Base-by-base conservation (phyloP, 2,329 filamentous ascomycete species). In the Cladosporium cucumerinum region DNA sequence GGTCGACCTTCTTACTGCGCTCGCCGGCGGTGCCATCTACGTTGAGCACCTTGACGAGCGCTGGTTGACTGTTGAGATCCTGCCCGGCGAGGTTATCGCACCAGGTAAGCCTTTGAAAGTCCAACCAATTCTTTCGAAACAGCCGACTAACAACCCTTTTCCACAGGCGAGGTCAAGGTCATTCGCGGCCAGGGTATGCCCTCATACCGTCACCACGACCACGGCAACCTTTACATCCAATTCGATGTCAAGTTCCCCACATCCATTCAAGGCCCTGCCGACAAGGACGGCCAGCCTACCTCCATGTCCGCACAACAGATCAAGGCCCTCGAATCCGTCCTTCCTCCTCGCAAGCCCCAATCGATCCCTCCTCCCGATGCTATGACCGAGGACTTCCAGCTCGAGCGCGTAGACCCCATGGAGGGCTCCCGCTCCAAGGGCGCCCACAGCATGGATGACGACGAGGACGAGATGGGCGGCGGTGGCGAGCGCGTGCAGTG, bases 171-270 rank as follows among this genome's bases (percentile, higher is more conserved):
- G 70, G 86, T 98, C 77, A 98, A 97, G 84, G 90, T 97, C 80
- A 89, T 99, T 74, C 91, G 92, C 70, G 93, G 93, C 69, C 95
- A 99, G 81, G 95, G 95, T 78, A 99, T 99, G 95, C 95, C 95
- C 49, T 96, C 95, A 4, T 90, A 87, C 80, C 88, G 95, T 73
- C 95, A 98, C 80, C 95, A 99, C 84, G 91, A 98, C 80, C 88
- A 86, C 76, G 95, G 95, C 74, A 97, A 99, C 82, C 84, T 99
- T 72, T 99, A 95, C 83, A 93, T 99, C 75, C 92, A 96, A 77
- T 99, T 99, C 82, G 89, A 91, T 74, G 93, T 99, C 81, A 97
- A 96, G 82, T 98, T 99, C 86, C 95, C 95, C 57, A 89, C 82
- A 55, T 73, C 73, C 25, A 74, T 84, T 28, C 71, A 70, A 61